These are phyloP conservation scores for Aspergillus pseudoglaucus DNA, from an alignment of 2,329 filamentous ascomycete species.

Conservation along the genomic window DNA sequence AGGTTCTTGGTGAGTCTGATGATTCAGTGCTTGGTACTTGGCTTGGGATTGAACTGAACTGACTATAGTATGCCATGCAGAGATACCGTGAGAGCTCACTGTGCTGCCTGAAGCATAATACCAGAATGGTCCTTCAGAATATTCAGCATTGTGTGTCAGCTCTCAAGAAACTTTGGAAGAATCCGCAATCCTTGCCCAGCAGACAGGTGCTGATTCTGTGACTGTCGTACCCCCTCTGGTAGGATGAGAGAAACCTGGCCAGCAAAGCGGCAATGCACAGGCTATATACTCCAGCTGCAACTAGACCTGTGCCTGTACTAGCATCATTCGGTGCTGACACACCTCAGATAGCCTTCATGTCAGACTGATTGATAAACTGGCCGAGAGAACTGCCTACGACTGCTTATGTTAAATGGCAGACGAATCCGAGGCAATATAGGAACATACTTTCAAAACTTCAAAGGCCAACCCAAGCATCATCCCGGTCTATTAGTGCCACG, in stretches of 20 bases:
- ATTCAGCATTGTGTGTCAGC: no score
- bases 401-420: conserved; percentile 8
- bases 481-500: conserved; percentile 7
- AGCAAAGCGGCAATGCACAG: conserved; percentile 59
- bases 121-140: no score
- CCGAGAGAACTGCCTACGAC: conserved; percentile 55
- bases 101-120: no score
- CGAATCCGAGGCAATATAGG: not conserved
- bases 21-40: no score
- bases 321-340: conserved; percentile 1
- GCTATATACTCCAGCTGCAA: conserved; percentile 57
- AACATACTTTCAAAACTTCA: conserved; percentile 50
- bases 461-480: conserved; percentile 57
- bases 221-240: not conserved
- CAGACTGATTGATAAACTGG: conserved; percentile 54
- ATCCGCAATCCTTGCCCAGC: no score
- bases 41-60: no score
- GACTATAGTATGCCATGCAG: no score
- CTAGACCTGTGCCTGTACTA: conserved; percentile 24
- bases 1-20: no score
- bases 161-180: no score
- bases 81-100: no score
- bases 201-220: no score
- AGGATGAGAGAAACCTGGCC: conserved; percentile 28
- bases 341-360: conserved; percentile 57